phyloP scores from a whole-genome alignment of 2,329 filamentous ascomycete genomes.

The Aspergillus sp. region DNA sequence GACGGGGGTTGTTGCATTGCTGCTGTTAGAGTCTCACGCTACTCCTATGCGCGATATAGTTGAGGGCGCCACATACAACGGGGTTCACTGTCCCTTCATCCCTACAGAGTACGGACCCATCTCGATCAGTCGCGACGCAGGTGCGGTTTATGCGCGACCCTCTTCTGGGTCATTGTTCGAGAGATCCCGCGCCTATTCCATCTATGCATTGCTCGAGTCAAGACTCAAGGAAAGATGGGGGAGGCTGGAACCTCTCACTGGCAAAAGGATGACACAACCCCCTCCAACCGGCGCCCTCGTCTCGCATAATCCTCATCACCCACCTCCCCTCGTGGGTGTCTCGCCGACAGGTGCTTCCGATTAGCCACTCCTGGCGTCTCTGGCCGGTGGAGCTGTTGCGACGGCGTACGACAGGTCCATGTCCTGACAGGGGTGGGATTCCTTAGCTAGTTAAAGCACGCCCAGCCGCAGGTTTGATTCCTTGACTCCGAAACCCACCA shows the following conservation, averaged over 20 bases:
- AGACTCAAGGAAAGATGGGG: conserved; percentile 6
- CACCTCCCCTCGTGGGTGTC: conserved; percentile 22
- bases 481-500: conserved; percentile 23
- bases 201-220: conserved; percentile 17
- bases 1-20: conserved; percentile 8
- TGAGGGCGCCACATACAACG: conserved; percentile 9
- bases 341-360: conserved; percentile 20
- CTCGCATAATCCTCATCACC: conserved; percentile 18
- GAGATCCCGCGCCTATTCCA: conserved; percentile 8
- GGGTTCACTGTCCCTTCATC: neutral
- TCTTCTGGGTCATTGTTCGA: neutral
- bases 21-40: conserved; percentile 10
- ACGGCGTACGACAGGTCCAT: conserved; percentile 22
- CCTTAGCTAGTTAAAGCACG: conserved; percentile 21
- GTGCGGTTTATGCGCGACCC: conserved; percentile 1
- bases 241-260: conserved; percentile 16
- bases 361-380: conserved; percentile 20
- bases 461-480: conserved; percentile 22
- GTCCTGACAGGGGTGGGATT: conserved; percentile 22
- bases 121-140: conserved; percentile 7
- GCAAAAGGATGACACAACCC: conserved; percentile 18
- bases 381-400: conserved; percentile 23
- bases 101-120: neutral
- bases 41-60: conserved; percentile 16
- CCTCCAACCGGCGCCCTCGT: conserved; percentile 18